Conservation (phyloP, 23 red algal genomes). For the Gracilaria domingensis region DNA sequence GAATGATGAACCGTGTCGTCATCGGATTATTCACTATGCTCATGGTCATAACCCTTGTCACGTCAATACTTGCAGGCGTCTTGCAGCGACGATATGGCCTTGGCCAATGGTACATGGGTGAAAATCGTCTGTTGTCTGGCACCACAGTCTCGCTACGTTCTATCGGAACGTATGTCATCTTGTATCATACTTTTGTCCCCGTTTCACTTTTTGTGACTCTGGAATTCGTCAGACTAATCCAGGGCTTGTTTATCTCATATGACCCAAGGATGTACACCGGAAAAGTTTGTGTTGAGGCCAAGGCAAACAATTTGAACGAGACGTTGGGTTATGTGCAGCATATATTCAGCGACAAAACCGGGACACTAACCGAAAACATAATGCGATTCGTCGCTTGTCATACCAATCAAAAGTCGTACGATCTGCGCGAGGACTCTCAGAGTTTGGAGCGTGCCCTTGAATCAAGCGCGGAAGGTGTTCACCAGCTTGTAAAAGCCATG, state of each 20-base stretch:
- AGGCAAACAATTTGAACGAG: conserved; percentile 84
- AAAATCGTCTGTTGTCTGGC: conserved; percentile 57
- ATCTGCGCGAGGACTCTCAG: conserved; percentile 31
- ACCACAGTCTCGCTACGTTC: conserved; percentile 33
- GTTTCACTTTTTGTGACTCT: conserved; percentile 91
- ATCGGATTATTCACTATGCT: conserved; percentile 79
- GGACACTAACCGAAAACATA: conserved; percentile 87
- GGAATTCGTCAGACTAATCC: conserved; percentile 86
- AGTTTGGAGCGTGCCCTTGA: conserved; percentile 36
- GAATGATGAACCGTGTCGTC: conserved; percentile 86
- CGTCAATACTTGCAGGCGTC: conserved; percentile 57
- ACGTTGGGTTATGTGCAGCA: conserved; percentile 73
- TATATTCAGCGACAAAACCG: conserved; percentile 92
- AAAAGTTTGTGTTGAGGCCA: conserved; percentile 40
- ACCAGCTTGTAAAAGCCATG: conserved; percentile 80
- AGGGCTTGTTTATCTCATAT: conserved; percentile 76
- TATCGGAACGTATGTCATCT: conserved; percentile 89
- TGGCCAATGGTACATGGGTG: conserved; percentile 85
- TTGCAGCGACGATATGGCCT: conserved; percentile 53
- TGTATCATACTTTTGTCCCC: conserved; percentile 88
- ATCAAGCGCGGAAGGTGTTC: conserved; percentile 15
- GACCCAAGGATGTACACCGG: conserved; percentile 75
- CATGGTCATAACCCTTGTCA: conserved; percentile 60
- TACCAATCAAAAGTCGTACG: conserved; percentile 63
- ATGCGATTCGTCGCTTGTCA: conserved; percentile 85